A percentile compares a stretch with the other conserved stretches of the same genome.
These are phyloP conservation scores for Penicillium sumatraense DNA, from an alignment of 2,329 filamentous ascomycete species.

Conservation along the genomic window DNA sequence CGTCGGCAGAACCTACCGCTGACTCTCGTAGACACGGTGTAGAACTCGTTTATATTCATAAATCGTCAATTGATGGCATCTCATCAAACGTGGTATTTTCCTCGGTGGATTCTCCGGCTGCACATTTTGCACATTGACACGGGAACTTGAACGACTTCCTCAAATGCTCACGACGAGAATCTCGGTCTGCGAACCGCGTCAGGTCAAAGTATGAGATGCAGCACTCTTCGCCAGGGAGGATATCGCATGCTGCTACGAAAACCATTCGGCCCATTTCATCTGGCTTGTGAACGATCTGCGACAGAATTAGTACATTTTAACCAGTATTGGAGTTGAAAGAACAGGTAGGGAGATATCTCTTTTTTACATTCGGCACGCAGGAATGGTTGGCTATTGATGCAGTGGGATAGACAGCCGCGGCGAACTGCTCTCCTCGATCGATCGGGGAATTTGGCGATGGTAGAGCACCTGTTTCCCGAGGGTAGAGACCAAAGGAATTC, in stretches of 20 bases:
- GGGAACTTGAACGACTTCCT: constrained; percentile 33
- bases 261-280: constrained; percentile 36
- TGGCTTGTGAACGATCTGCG: constrained; percentile 34
- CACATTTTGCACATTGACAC: constrained; percentile 33
- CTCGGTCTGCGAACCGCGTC: constrained; percentile 22
- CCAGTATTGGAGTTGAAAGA: neutral
- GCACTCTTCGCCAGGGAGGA: constrained; percentile 35
- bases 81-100: constrained; percentile 20
- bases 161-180: constrained; percentile 29
- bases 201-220: constrained; percentile 41
- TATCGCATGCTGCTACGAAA: constrained; percentile 34
- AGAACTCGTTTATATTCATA: neutral
- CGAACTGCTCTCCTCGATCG: constrained; percentile 27
- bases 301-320: constrained; percentile 1
- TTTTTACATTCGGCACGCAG: constrained; percentile 28
- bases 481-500: constrained; percentile 32
- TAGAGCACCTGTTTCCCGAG: constrained; percentile 26
- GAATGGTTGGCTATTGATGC: constrained; percentile 32
- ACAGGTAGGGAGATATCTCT: neutral
- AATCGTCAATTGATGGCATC: constrained; percentile 28
- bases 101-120: constrained; percentile 23
- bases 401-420: constrained; percentile 29
- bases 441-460: constrained; percentile 14
- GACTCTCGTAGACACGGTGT: no score
- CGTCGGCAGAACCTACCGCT: no score